Evolutionary conservation across 2,329 filamentous ascomycete genomes (phyloP).

Genomic region (Pseudocercospora cruenta): DNA sequence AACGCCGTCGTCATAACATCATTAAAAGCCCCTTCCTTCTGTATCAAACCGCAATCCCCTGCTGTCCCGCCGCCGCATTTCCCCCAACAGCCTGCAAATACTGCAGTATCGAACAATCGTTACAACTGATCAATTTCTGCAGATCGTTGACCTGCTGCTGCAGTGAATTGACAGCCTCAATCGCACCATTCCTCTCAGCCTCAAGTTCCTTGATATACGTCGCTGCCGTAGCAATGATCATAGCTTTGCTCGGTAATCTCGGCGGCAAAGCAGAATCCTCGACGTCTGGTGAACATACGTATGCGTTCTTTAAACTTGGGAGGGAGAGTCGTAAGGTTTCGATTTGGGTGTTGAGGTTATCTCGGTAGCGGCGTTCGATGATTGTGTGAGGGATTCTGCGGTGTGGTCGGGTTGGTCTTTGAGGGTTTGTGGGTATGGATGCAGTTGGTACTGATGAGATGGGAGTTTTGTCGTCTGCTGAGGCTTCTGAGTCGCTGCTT

Average conservation of each 20-base stretch:
- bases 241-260: constrained; percentile 49
- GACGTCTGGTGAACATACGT: constrained; percentile 46
- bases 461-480: constrained; percentile 14
- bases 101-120: constrained; percentile 44
- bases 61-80: background rate
- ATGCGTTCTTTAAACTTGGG: constrained; percentile 45
- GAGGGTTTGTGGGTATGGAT: constrained; percentile 1
- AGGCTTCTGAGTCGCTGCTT: constrained; percentile 26
- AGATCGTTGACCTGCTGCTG: constrained; percentile 47
- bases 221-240: constrained; percentile 51
- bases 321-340: constrained; percentile 46
- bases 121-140: constrained; percentile 51
- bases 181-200: constrained; percentile 45
- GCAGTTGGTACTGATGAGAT: background rate
- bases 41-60: constrained; percentile 10
- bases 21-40: background rate
- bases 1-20: constrained; percentile 10
- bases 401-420: constrained; percentile 25
- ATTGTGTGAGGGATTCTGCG: constrained; percentile 45
- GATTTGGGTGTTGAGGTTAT: constrained; percentile 51
- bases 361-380: constrained; percentile 52
- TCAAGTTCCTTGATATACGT: constrained; percentile 53
- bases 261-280: constrained; percentile 48
- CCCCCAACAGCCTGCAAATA: constrained; percentile 29
- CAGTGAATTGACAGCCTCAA: constrained; percentile 45